Evolutionary conservation across 805 yeast genomes (phyloP).

Genomic region (Zygosaccharomyces siamensis): DNA sequence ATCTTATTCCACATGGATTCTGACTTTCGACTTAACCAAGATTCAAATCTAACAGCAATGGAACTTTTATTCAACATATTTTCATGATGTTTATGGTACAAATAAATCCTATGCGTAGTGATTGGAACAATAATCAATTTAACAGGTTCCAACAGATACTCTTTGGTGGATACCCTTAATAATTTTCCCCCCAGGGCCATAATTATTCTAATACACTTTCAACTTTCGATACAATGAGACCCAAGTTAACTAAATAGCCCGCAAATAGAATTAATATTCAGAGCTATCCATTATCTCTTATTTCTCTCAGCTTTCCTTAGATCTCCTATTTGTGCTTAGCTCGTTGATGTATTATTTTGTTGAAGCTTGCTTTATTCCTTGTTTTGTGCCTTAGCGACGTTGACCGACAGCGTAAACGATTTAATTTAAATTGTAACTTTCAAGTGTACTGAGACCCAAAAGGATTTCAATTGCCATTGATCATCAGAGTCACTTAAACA

Average conservation of each 20-base stretch:
- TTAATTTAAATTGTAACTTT: background rate
- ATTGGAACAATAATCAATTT: slow-evolving; percentile 70
- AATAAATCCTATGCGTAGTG: slow-evolving; percentile 53
- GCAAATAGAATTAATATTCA: background rate
- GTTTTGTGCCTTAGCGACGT: slow-evolving; percentile 6
- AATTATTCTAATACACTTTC: background rate
- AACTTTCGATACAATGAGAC: background rate
- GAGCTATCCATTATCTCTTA: background rate
- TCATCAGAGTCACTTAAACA: no score
- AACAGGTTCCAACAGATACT: slow-evolving; percentile 40
- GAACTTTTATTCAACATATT: slow-evolving; percentile 35
- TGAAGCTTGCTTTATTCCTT: slow-evolving; percentile 2
- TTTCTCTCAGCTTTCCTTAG: background rate
- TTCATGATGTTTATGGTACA: slow-evolving; percentile 61
- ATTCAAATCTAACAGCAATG: slow-evolving; percentile 38
- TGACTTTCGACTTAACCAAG: slow-evolving; percentile 47
- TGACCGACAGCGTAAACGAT: slow-evolving; percentile 1
- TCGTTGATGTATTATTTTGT: background rate
- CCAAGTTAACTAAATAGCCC: background rate
- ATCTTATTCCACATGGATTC: slow-evolving; percentile 59
- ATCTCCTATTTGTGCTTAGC: background rate
- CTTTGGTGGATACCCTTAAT: slow-evolving; percentile 11
- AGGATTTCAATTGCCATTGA: no score
- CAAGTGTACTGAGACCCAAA: background rate
- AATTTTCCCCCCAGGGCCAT: background rate